phyloP scores from a whole-genome alignment of 2,329 filamentous ascomycete species.

The Purpureocillium takamizusanense region DNA sequence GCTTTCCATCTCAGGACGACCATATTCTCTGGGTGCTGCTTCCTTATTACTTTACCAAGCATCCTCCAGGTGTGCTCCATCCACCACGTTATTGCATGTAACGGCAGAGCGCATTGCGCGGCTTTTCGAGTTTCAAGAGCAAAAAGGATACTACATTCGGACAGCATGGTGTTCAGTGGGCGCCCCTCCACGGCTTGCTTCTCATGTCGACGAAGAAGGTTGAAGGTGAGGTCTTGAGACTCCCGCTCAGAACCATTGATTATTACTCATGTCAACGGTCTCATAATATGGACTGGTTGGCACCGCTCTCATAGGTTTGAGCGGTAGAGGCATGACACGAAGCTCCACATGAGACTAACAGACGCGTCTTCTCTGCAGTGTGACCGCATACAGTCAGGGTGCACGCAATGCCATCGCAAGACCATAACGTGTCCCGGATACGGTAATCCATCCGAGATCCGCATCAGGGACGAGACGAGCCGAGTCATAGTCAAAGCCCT shows the following conservation, averaged over 20 bases:
- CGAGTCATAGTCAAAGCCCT: conserved; percentile 11
- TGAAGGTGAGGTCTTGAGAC: conserved; percentile 10
- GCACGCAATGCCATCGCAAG: conserved; percentile 18
- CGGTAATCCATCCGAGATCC: conserved; percentile 13
- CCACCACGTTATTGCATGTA: too few species aligned
- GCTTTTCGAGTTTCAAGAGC: too few species aligned
- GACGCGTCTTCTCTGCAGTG: conserved; percentile 9
- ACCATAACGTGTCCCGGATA: conserved; percentile 15
- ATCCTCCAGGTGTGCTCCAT: too few species aligned
- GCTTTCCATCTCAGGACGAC: too few species aligned
- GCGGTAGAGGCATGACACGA: too few species aligned
- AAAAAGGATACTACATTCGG: background rate
- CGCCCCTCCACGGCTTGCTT: conserved; percentile 17
- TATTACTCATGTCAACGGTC: too few species aligned
- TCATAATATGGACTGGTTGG: too few species aligned
- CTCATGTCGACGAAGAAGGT: conserved; percentile 14
- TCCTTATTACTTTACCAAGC: too few species aligned
- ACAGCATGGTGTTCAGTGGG: conserved; percentile 17
- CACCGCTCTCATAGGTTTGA: too few species aligned
- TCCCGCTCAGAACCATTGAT: background rate
- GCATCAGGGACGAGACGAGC: conserved; percentile 16
- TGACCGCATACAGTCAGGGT: conserved; percentile 13
- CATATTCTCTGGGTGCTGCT: too few species aligned
- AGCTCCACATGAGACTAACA: too few species aligned
- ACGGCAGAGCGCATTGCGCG: too few species aligned